Percentiles rank a stretch among this genome's conserved stretches.
phyloP scores from a whole-genome alignment of 225 moss, liverwort and hornwort genomes.

The Ulota crispa region DNA sequence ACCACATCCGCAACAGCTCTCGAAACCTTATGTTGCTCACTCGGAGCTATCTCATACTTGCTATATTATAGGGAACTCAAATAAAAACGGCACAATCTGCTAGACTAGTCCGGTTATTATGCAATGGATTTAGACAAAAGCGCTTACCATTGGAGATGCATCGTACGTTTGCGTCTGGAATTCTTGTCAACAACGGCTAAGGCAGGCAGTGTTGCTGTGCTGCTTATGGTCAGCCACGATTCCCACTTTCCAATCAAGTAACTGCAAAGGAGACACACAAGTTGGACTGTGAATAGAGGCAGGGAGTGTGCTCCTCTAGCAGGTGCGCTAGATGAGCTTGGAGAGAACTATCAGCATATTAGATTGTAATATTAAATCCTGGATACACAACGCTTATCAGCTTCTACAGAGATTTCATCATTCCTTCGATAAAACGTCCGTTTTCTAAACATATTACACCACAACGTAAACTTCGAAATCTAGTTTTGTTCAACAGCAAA shows the following conservation, averaged over 20 bases:
- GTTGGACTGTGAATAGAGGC: background rate
- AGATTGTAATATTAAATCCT: background rate
- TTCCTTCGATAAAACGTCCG: background rate
- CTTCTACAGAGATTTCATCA: background rate
- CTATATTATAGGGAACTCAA: background rate
- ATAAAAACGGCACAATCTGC: background rate
- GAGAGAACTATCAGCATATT: background rate
- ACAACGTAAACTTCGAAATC: background rate
- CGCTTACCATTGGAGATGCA: constrained; percentile 43
- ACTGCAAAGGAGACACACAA: constrained; percentile 19
- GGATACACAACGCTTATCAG: background rate
- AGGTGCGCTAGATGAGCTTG: background rate
- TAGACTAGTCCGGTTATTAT: background rate
- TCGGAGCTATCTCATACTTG: background rate
- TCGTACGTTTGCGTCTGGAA: constrained; percentile 19
- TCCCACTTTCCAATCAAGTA: constrained; percentile 22
- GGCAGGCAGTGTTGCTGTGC: constrained; percentile 15
- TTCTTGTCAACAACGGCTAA: constrained; percentile 22
- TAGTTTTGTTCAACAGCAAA: constrained; percentile 13
- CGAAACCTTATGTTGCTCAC: background rate
- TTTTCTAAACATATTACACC: background rate
- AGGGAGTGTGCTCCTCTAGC: background rate
- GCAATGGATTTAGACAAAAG: background rate
- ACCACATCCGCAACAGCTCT: background rate
- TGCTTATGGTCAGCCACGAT: background rate